These are phyloP conservation scores for Smallanthus sonchifolius DNA, from an alignment of 129 eudicot species.

Conservation along the genomic window DNA sequence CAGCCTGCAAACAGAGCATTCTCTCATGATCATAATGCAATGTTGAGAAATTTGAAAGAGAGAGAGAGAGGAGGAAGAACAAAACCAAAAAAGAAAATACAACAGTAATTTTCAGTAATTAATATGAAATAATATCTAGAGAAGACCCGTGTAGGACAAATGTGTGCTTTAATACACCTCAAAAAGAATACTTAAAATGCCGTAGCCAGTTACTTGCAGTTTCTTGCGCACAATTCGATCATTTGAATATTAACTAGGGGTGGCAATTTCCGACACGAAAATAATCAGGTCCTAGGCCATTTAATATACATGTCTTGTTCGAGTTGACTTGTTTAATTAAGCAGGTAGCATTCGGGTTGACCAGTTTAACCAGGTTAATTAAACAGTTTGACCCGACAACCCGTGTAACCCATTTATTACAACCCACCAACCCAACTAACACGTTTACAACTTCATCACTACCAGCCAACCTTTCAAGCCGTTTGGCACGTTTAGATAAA, in stretches of 20 bases:
- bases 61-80: not conserved
- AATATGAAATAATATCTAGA: not conserved
- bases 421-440: too few relatives aligned
- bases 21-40: constrained; percentile 5
- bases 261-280: too few relatives aligned
- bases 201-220: not conserved
- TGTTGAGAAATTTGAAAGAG: not conserved
- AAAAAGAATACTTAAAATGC: not conserved
- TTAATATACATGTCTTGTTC: too few relatives aligned
- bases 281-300: too few relatives aligned
- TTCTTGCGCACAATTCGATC: not conserved
- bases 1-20: constrained; percentile 43
- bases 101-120: not conserved
- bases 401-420: too few relatives aligned
- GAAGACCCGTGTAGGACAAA: not conserved
- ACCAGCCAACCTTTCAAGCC: too few relatives aligned
- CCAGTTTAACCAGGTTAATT: too few relatives aligned
- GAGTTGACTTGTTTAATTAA: too few relatives aligned
- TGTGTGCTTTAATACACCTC: not conserved
- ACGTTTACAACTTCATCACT: too few relatives aligned
- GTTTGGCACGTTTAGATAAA: too few relatives aligned
- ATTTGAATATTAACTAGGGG: not conserved
- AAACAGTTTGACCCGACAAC: too few relatives aligned
- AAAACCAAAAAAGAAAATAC: not conserved
- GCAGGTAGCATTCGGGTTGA: too few relatives aligned